Evolutionary conservation across 2,329 filamentous ascomycete genomes (phyloP).

Genomic region (Microcyclospora tardicrescens): DNA sequence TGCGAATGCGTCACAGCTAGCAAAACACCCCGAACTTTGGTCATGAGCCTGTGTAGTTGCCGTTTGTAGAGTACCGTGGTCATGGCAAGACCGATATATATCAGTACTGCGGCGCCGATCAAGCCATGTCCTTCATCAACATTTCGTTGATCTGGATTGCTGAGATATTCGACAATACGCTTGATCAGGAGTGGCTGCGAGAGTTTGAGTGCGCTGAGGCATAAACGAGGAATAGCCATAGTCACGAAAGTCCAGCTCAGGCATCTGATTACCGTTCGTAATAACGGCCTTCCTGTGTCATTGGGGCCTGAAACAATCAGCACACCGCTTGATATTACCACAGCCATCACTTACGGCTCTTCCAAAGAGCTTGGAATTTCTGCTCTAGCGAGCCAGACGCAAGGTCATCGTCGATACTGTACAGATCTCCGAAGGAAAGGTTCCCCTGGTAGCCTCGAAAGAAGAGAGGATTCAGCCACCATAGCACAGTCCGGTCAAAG

Average conservation of each 20-base stretch:
- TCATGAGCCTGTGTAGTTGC: constrained; percentile 9
- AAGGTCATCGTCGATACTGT: constrained; percentile 9
- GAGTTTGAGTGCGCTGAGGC: constrained; percentile 8
- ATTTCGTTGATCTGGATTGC: constrained; percentile 2
- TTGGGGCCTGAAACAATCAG: no score
- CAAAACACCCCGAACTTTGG: constrained; percentile 8
- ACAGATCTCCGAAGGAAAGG: constrained; percentile 13
- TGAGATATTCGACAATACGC: constrained; percentile 4
- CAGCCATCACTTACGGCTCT: constrained; percentile 2
- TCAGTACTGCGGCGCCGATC: constrained; percentile 9
- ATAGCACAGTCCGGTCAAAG: constrained; percentile 21
- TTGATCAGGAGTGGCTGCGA: constrained; percentile 9
- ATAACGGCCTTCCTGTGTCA: constrained; percentile 1
- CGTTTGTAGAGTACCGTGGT: constrained; percentile 9
- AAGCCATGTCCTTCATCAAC: constrained; percentile 4
- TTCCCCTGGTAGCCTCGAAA: constrained; percentile 16
- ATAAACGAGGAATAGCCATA: constrained; percentile 6
- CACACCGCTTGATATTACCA: no score
- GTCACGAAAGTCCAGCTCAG: constrained; percentile 3
- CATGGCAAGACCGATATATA: constrained; percentile 8
- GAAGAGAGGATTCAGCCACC: constrained; percentile 26
- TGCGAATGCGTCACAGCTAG: constrained; percentile 9
- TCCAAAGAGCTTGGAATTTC: constrained; percentile 4
- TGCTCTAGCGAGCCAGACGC: constrained; percentile 3
- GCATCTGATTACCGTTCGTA: constrained; percentile 3